A percentile compares a stretch with the other conserved stretches of the same genome.
Conservation (phyloP, 2,329 filamentous ascomycete genomes). For the Sarocladium oryzae region DNA sequence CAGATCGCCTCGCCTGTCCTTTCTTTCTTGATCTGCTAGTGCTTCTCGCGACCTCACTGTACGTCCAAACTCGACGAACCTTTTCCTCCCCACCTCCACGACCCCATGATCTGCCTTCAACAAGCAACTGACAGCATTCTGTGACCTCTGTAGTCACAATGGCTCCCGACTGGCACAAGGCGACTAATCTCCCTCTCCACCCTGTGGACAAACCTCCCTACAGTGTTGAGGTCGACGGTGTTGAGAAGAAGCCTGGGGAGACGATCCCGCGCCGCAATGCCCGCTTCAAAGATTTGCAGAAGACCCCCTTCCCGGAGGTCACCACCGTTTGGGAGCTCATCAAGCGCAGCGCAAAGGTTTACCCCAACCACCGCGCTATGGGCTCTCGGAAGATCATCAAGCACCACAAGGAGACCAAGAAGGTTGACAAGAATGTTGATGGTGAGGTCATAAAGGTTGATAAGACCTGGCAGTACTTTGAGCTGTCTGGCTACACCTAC, state of each 20-base stretch:
- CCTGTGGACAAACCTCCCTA: conserved; percentile 66
- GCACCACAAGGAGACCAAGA: conserved; percentile 78
- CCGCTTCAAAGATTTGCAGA: conserved; percentile 62
- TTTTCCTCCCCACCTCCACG: background rate
- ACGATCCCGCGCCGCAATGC: conserved; percentile 75
- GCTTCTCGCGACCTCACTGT: background rate
- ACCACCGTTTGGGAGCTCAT: conserved; percentile 76
- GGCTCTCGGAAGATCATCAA: conserved; percentile 69
- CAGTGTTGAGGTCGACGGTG: conserved; percentile 65
- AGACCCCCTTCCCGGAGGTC: conserved; percentile 61
- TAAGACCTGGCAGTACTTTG: conserved; percentile 88
- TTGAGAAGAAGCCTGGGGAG: conserved; percentile 67
- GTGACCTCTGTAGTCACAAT: conserved; percentile 16
- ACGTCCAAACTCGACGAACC: background rate
- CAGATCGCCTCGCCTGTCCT: background rate
- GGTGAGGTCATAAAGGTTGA: conserved; percentile 74
- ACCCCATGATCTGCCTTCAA: background rate
- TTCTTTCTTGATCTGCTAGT: background rate
- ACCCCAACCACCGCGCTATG: conserved; percentile 57
- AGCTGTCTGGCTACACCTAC: conserved; percentile 72
- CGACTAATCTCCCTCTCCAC: conserved; percentile 44
- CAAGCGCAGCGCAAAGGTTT: conserved; percentile 57
- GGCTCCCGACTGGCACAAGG: conserved; percentile 28
- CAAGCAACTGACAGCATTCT: background rate
- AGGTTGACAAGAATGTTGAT: conserved; percentile 81